Evolutionary conservation across 352 stramenopile species (phyloP).

Genomic region (Phytophthora palmivora): DNA sequence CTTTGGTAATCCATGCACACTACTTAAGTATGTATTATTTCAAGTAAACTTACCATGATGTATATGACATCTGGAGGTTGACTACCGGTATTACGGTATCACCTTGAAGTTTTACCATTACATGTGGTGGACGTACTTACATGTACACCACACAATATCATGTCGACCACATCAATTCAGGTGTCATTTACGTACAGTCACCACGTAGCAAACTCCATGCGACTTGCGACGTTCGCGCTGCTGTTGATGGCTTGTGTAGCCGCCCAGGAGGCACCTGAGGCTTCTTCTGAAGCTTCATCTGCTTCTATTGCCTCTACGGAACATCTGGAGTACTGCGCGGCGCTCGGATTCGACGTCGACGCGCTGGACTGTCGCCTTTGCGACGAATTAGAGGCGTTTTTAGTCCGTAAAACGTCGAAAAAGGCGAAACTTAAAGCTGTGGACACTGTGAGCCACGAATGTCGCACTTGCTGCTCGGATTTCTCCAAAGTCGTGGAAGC

Average conservation of each 20-base stretch:
- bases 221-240: slow-evolving; percentile 9
- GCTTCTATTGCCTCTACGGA: neutral
- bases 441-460: slow-evolving; percentile 37
- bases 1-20: too few relatives aligned
- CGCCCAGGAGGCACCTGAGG: slow-evolving; percentile 13
- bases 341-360: slow-evolving; percentile 62
- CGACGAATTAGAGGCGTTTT: slow-evolving; percentile 47
- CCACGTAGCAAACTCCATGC: slow-evolving; percentile 13
- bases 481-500: slow-evolving; percentile 39
- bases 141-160: neutral
- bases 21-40: too few relatives aligned
- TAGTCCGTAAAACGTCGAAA: slow-evolving; percentile 21
- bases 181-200: neutral
- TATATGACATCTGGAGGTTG: too few relatives aligned
- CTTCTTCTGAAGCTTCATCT: too few relatives aligned
- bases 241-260: neutral
- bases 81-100: too few relatives aligned
- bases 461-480: slow-evolving; percentile 62
- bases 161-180: neutral
- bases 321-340: slow-evolving; percentile 36
- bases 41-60: too few relatives aligned
- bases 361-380: slow-evolving; percentile 71
- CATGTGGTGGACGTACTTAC: too few relatives aligned
- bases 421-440: slow-evolving; percentile 2
- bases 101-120: too few relatives aligned